Base-by-base conservation (phyloP, 331 rosid genomes). In the Phaseolus coccineus region DNA sequence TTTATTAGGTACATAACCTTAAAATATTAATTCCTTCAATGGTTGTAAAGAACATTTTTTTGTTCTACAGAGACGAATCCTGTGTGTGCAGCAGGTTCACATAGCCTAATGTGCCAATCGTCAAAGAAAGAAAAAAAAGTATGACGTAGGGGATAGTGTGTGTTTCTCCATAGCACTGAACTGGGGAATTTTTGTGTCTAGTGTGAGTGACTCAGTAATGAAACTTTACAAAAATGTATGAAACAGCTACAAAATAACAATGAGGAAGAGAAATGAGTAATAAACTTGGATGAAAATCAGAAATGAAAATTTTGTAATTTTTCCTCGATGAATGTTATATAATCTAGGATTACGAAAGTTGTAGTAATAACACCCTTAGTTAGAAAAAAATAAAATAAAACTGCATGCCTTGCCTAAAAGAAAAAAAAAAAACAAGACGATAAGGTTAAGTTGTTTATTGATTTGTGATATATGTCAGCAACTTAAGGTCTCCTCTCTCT, bases 401-500 rank as follows among this genome's bases (percentile, higher is more conserved):
- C 40, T 33, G 37, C 37, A 4, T 33, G 4, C 37, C 37, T 33
- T 33, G 40, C 8, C 40, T 35, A 6, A 42, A 42, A 42, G 5
- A 35, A 35, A 19, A 65, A 19, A 19, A 65, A 42, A 0, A n/a
- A 33, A 42, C 11, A 40, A 42, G 55, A 11, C 13, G 35, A 42
- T 67, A 13, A 42, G 35, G 47, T 44, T 74, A 16, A 42, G 11
- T 19, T 76, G 22, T 62, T 35, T 42, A 27, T 13, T 57, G 3
- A 15, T 46, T 46, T 42, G 3, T 8, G 1, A 42, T 9, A 3
- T 42, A 40, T 8, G 9, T 40, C 12, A 40, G 61, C 50, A 37
- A 30, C 51, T 66, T 55, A 40, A 4, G 8, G 57, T 50, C 5
- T 55, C 50, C 85, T 48, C 71, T 68, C 81, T 76, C 76, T 37